Evolutionary conservation across 306 rosid genomes (phyloP), one percentile per base, ranked within the genome.

Genomic region (Ormosia semicastrata): DNA sequence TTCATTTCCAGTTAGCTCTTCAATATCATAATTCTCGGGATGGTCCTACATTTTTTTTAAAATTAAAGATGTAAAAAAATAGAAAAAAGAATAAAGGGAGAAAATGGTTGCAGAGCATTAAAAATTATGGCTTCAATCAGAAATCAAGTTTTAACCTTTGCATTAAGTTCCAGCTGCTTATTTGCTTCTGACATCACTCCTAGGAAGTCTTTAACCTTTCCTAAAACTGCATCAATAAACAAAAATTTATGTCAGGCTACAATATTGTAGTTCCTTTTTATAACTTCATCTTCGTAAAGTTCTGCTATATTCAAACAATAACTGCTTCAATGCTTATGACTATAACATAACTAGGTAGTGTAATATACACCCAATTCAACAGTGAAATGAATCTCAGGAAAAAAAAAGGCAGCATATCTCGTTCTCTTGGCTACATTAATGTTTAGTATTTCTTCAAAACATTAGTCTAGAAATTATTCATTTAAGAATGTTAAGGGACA

Each of bases 181-280:
- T 95, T 95, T 59, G 97, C 92, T 94, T 94, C 92, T 71, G 94
- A 89, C 57, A 92, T 85, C 49, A 92, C 88, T 81, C 92, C 95
- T 74, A 94, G 77, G 72, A 94, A 94, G 76, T 92, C 82, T 64
- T 83, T 82, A 76, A 82, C 80, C 78, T 75, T 79, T 24, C 84
- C 82, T 17, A 86, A 30, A 69, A 86, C 89, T 86, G 76, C 73
- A 82, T 39, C 49, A 75, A 46, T 36, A 63, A 62, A 69, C 34
- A 67, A 8, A 85, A 44, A 0, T 34, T 57, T 24, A 59, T 64
- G n/a, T 75, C 63, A 74, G 11, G 62, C 14, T 13, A 41, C 64
- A 53, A 12, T 0, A 17, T 57, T 13, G 30, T 11, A 69, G 37
- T 72, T 18, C 65, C 66, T 56, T 73, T 32, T 57, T 12, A 41